Conservation (phyloP, 345 rosid species). For the Microthlaspi erraticum region DNA sequence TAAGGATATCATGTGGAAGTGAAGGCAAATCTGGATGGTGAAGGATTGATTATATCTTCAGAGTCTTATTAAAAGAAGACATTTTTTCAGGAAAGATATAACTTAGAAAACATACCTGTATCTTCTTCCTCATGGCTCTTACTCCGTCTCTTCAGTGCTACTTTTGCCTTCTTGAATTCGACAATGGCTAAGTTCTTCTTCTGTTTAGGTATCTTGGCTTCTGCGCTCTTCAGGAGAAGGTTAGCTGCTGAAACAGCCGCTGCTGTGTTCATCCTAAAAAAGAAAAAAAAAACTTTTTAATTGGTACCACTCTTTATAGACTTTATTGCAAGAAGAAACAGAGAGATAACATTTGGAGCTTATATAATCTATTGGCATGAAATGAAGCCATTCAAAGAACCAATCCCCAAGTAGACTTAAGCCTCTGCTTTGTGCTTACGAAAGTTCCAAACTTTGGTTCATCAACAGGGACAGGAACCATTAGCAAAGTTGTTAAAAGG, state of each 20-base stretch:
- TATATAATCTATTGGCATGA: neutral
- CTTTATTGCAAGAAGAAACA: neutral
- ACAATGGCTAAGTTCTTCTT: constrained; percentile 67
- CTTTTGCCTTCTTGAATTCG: constrained; percentile 79
- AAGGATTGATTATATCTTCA: constrained; percentile 7
- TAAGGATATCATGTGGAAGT: constrained; percentile 72
- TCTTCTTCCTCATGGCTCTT: constrained; percentile 55
- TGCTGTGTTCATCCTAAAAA: constrained; percentile 62
- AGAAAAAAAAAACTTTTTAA: neutral
- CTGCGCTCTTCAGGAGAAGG: constrained; percentile 67
- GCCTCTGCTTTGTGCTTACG: constrained; percentile 2
- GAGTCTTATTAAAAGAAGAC: neutral
- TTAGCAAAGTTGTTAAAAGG: neutral
- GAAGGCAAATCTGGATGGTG: constrained; percentile 54
- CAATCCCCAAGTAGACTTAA: constrained; percentile 4
- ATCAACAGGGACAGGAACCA: neutral
- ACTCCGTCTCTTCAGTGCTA: constrained; percentile 64
- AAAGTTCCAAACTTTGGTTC: constrained; percentile 1
- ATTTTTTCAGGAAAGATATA: neutral
- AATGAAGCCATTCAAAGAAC: neutral
- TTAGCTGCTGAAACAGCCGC: constrained; percentile 74
- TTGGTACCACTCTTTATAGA: neutral
- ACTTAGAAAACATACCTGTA: constrained; percentile 44
- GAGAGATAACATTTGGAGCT: neutral
- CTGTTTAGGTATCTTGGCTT: constrained; percentile 79